These are phyloP conservation scores for Allium fistulosum DNA, from an alignment of 106 monocot genomes.

Conservation along the genomic window DNA sequence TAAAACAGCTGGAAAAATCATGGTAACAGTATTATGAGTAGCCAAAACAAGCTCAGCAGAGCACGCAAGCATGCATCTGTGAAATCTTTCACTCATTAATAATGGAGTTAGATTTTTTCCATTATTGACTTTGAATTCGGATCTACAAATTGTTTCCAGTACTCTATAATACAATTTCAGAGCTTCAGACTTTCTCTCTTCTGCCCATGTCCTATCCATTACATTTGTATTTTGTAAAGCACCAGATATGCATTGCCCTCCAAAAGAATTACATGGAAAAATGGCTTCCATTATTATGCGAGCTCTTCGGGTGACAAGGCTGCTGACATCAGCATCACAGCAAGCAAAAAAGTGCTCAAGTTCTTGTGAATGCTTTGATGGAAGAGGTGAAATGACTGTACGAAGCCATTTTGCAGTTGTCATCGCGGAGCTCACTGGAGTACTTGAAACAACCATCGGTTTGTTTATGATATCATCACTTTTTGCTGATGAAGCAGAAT, in stretches of 20 bases:
- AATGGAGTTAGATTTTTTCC: constrained; percentile 68
- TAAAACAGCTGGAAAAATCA: constrained; percentile 93
- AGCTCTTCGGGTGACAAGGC: constrained; percentile 43
- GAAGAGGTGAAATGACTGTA: constrained; percentile 67
- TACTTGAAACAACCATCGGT: constrained; percentile 34
- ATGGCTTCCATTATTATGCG: constrained; percentile 80
- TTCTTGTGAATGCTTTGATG: constrained; percentile 61
- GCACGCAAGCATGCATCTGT: constrained; percentile 96
- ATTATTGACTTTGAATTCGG: constrained; percentile 59
- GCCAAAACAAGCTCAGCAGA: constrained; percentile 90
- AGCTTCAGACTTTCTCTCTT: constrained; percentile 80
- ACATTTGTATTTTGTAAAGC: constrained; percentile 43
- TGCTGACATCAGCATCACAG: constrained; percentile 50
- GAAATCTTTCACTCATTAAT: constrained; percentile 83
- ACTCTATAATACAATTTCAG: constrained; percentile 86
- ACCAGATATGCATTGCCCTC: constrained; percentile 41
- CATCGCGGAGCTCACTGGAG: constrained; percentile 92
- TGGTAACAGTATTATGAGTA: constrained; percentile 86
- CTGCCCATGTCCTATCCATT: constrained; percentile 82
- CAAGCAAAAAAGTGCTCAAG: constrained; percentile 60
- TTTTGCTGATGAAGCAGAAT: constrained; percentile 50
- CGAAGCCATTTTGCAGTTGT: constrained; percentile 97
- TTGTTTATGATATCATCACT: constrained; percentile 24
- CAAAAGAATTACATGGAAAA: constrained; percentile 56
- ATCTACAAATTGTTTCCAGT: constrained; percentile 79